Conservation (phyloP, 768 basidiomycete species). For the Nidula microcarpa region DNA sequence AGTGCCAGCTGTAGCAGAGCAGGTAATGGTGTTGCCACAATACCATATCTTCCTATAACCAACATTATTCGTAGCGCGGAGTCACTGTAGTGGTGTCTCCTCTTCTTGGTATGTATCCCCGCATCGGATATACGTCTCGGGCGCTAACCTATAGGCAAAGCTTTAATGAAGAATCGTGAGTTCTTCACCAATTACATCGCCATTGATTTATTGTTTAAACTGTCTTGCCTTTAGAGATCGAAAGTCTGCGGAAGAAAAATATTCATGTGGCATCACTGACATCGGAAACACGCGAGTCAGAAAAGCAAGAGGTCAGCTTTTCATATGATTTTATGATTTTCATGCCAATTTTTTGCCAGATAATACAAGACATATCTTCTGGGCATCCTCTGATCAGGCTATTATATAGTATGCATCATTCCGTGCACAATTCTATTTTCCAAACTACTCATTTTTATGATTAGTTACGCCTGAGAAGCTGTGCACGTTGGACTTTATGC, state of each 20-base stretch:
- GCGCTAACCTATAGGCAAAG: constrained; percentile 25
- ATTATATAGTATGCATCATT: constrained; percentile 62
- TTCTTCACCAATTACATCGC: not conserved
- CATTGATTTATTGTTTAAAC: not conserved
- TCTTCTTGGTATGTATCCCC: constrained; percentile 51
- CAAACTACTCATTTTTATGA: not conserved
- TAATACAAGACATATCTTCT: constrained; percentile 56
- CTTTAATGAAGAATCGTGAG: constrained; percentile 81
- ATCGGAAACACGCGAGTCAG: constrained; percentile 55
- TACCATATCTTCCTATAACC: not conserved
- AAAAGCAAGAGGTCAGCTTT: constrained; percentile 49
- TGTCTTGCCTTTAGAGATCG: constrained; percentile 47
- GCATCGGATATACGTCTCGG: too few relatives aligned
- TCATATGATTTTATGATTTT: not conserved
- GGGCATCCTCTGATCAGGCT: constrained; percentile 57
- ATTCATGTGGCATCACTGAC: constrained; percentile 60
- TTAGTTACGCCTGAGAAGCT: constrained; percentile 79
- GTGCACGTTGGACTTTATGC: constrained; percentile 48
- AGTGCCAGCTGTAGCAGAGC: constrained; percentile 67
- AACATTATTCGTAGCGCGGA: constrained; percentile 42
- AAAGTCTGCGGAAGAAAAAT: constrained; percentile 48
- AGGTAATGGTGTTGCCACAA: constrained; percentile 27
- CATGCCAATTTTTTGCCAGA: constrained; percentile 32
- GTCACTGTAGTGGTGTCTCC: constrained; percentile 77
- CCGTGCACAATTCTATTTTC: not conserved